phyloP scores from a whole-genome alignment of 169 alveolate species.

The Pseudocohnilembus persalinus region DNA sequence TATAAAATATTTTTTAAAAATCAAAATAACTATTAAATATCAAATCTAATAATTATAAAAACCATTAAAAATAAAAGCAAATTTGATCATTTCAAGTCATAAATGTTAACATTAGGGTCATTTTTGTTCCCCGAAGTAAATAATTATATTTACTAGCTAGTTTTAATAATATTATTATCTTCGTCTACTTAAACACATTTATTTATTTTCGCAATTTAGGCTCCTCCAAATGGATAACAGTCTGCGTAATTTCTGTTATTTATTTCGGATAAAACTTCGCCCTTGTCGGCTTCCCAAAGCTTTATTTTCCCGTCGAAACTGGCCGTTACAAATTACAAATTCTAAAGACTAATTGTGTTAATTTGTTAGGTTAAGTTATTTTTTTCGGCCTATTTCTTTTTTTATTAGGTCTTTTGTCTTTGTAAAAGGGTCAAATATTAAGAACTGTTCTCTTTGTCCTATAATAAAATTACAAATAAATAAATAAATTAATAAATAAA shows the following conservation, averaged over 20 bases:
- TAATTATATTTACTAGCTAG: background rate
- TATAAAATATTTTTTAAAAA: too few relatives aligned
- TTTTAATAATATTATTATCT: too few relatives aligned
- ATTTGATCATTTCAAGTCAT: background rate
- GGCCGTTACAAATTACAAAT: slow-evolving; percentile 9
- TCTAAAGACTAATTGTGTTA: background rate
- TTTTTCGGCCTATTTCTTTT: background rate
- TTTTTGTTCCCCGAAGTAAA: slow-evolving; percentile 18
- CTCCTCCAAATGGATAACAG: slow-evolving; percentile 18
- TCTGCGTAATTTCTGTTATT: background rate
- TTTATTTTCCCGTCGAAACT: slow-evolving; percentile 11
- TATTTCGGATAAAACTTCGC: background rate
- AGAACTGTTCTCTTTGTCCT: too few relatives aligned
- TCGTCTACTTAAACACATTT: background rate
- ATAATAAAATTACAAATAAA: background rate
- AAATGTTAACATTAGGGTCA: background rate
- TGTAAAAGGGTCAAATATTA: slow-evolving; percentile 3
- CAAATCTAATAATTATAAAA: too few relatives aligned
- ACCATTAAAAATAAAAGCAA: background rate
- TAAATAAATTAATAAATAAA: background rate
- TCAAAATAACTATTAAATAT: too few relatives aligned
- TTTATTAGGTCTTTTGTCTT: too few relatives aligned
- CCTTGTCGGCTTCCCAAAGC: slow-evolving; percentile 1
- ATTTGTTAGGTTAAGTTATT: background rate
- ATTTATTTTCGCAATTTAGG: background rate